phyloP scores from a whole-genome alignment of 768 basidiomycete genomes.

The Paxillus ammoniavirescens region DNA sequence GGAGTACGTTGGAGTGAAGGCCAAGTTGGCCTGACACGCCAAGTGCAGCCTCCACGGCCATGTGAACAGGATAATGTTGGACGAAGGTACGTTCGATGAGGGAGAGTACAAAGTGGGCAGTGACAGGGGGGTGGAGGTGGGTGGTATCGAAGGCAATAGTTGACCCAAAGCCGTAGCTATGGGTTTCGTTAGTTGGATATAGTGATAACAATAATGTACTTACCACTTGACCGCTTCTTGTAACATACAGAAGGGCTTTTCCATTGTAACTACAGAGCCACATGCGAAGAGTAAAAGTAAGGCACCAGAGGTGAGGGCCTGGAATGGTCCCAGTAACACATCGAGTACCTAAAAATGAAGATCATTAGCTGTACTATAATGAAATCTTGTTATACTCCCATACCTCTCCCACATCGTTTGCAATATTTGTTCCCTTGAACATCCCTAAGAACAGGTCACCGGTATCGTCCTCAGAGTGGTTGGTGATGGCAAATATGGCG shows the following conservation, averaged over 20 bases:
- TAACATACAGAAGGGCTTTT: neutral
- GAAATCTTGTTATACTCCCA: neutral
- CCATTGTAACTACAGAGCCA: neutral
- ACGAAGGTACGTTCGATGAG: neutral
- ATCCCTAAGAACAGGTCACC: neutral
- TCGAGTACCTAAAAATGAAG: neutral
- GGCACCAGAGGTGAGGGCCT: neutral
- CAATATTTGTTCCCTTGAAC: neutral
- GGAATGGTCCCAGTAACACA: neutral
- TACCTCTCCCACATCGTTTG: neutral
- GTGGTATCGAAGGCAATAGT: neutral
- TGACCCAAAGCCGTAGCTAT: neutral
- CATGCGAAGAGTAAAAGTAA: neutral
- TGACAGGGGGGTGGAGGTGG: neutral
- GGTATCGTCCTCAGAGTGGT: neutral
- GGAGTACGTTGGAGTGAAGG: neutral
- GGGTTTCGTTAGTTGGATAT: neutral
- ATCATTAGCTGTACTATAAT: too few relatives aligned
- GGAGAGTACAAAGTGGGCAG: neutral
- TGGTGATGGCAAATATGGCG: neutral
- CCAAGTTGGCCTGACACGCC: neutral
- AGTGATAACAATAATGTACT: neutral
- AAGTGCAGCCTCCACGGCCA: neutral
- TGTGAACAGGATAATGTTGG: neutral
- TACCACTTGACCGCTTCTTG: neutral